These are phyloP conservation scores for Anthoceros angustus DNA, from an alignment of 225 moss, liverwort and hornwort species.

Conservation along the genomic window DNA sequence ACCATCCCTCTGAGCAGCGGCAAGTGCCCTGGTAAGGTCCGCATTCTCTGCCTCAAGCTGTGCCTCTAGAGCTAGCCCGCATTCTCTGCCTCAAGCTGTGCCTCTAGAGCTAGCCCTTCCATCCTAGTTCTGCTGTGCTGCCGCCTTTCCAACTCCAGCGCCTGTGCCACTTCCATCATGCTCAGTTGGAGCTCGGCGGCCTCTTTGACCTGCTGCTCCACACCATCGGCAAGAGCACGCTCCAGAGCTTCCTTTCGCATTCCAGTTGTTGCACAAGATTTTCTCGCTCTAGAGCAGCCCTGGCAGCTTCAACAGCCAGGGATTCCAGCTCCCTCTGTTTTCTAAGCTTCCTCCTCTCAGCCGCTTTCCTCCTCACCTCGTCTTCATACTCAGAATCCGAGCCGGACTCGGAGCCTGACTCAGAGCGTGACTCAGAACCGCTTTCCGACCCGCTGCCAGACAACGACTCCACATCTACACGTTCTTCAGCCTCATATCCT, in stretches of 20 bases:
- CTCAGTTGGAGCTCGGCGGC: constrained; percentile 54
- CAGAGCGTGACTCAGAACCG: constrained; percentile 67
- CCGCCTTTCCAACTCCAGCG: constrained; percentile 64
- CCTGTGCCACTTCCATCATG: constrained; percentile 58
- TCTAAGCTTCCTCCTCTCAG: constrained; percentile 32
- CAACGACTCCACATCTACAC: constrained; percentile 23
- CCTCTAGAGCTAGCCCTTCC: constrained; percentile 54
- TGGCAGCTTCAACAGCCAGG: constrained; percentile 58
- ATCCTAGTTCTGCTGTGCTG: constrained; percentile 40
- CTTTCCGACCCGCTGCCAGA: constrained; percentile 34
- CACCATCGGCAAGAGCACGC: constrained; percentile 45
- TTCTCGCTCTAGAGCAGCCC: constrained; percentile 50
- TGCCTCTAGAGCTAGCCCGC: too few relatives aligned
- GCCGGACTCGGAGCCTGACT: too few relatives aligned
- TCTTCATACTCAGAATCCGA: constrained; percentile 64
- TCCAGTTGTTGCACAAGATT: constrained; percentile 46
- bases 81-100: constrained; percentile 62
- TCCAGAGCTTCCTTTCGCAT: constrained; percentile 42
- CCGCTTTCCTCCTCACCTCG: constrained; percentile 29
- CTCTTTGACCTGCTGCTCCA: constrained; percentile 65
- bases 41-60: too few relatives aligned
- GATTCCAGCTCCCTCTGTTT: constrained; percentile 32
- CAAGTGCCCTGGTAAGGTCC: constrained; percentile 58
- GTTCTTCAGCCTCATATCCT: constrained; percentile 13
- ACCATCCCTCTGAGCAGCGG: constrained; percentile 61